Evolutionary conservation across 108 stramenopile genomes (phyloP), one percentile per base, ranked within the genome.

Genomic region (Pseudonitzschia multistriata): DNA sequence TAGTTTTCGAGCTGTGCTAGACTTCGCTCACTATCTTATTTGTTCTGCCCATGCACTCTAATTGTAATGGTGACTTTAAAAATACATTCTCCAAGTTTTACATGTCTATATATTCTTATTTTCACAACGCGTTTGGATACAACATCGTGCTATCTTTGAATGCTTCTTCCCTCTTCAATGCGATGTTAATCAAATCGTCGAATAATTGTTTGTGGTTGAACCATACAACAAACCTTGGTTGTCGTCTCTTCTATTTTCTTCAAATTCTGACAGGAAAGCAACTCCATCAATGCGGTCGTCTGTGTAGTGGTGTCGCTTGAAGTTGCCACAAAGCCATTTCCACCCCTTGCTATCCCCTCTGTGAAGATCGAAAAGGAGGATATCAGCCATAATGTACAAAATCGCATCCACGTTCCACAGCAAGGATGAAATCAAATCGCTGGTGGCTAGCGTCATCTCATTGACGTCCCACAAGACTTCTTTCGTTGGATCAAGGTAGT

Each of bases 321-420:
- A 11, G 6, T 35, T 35, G 14, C 21, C 31, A 33, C 57, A 59
- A 6, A 59, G 57, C 57, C 57, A 59, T 17, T 35, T 59, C 28
- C 31, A 15, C 19, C 57, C 57, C 31, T 35, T 30, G 34, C 57
- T 59, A n/a, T 33, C 33, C n/a, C 35, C 28, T n/a, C 35, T 59
- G 57, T 59, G 57, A 33, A 59, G 31, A 35, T 25, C 15, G 29
- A 35, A 59, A 21, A 42, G 28, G 10, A 64, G 28, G 19, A 64
- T 25, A 0, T 64, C 63, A 5, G 63, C 63, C 37, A 64, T 22
- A 22, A 64, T 45, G 34, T 45, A 64, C 63, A 64, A 45, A 25
- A 47, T 42, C 3, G 63, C 63, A 40, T 40, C 63, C 22, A 47
- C 39, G 22, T 64, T 64, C 63, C 63, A 64, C 5, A 40, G 15